A percentile compares a stretch with the other conserved stretches of the same genome.
Conservation (phyloP, 306 rosid species). For the Pyrus communis region DNA sequence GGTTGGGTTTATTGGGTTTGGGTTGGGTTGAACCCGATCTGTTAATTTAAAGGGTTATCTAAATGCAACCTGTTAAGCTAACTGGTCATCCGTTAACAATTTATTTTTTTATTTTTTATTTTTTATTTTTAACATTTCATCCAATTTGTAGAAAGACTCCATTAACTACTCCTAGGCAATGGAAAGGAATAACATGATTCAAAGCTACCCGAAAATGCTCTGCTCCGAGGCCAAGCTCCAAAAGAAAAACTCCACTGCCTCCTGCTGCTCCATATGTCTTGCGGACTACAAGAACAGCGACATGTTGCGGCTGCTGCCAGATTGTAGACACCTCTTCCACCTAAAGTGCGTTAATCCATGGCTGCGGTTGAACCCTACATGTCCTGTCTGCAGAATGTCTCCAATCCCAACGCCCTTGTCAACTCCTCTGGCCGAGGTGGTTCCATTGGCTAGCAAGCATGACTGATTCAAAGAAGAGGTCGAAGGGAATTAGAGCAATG, state of each 20-base stretch:
- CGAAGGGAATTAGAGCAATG: too few relatives aligned
- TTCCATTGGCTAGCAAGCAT: conserved; percentile 58
- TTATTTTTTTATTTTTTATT: too few relatives aligned
- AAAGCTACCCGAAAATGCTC: conserved; percentile 57
- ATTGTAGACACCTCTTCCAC: conserved; percentile 75
- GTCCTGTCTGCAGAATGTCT: conserved; percentile 88
- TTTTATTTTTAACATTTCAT: too few relatives aligned
- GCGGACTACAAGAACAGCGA: conserved; percentile 63
- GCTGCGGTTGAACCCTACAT: conserved; percentile 73
- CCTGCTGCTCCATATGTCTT: conserved; percentile 77
- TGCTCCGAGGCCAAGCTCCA: conserved; percentile 57
- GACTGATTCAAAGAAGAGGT: conserved; percentile 18
- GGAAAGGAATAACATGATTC: conserved; percentile 31
- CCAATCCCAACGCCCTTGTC: conserved; percentile 85
- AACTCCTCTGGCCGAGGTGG: conserved; percentile 88
- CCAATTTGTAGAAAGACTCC: too few relatives aligned
- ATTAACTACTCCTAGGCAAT: too few relatives aligned
- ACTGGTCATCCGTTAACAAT: too few relatives aligned
- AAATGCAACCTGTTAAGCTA: too few relatives aligned
- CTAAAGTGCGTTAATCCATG: conserved; percentile 74
- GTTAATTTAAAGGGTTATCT: too few relatives aligned
- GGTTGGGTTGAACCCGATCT: too few relatives aligned
- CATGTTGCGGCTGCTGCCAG: conserved; percentile 58
- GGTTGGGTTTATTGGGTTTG: too few relatives aligned
- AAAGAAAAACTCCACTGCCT: conserved; percentile 35